Evolutionary conservation across 2,329 filamentous ascomycete species (phyloP).

Genomic region (Colletotrichum caudatum): DNA sequence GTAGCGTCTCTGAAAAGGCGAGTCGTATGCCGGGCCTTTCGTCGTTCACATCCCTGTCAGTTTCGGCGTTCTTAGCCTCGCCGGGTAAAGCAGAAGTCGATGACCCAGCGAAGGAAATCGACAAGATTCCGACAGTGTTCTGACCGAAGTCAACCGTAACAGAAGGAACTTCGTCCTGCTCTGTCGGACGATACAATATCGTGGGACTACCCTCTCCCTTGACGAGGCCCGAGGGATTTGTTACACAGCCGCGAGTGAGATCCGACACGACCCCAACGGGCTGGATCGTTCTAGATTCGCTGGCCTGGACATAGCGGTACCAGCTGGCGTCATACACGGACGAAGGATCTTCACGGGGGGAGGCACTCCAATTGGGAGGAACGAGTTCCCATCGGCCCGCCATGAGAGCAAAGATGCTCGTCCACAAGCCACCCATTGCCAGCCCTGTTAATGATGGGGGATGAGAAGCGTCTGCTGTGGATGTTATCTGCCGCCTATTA

Average conservation of each 20-base stretch:
- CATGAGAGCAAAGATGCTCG: constrained; percentile 17
- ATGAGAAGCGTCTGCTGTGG: not conserved
- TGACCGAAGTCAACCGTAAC: constrained; percentile 64
- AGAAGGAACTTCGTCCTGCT: constrained; percentile 47
- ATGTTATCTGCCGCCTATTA: not conserved
- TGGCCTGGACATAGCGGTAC: constrained; percentile 56
- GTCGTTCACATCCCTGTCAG: no score
- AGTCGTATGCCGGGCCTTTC: constrained; percentile 56
- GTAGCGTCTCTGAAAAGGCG: constrained; percentile 62
- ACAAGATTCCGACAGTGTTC: constrained; percentile 59
- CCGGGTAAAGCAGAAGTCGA: constrained; percentile 38
- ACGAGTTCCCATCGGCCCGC: constrained; percentile 23
- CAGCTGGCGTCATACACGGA: constrained; percentile 46
- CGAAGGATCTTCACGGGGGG: not conserved
- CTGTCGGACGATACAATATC: constrained; percentile 47
- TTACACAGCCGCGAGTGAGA: constrained; percentile 53
- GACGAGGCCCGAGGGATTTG: constrained; percentile 52
- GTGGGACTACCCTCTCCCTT: constrained; percentile 46
- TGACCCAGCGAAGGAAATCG: constrained; percentile 56
- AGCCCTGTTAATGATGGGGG: not conserved
- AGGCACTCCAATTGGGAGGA: not conserved
- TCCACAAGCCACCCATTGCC: constrained; percentile 16
- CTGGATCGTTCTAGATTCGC: constrained; percentile 48
- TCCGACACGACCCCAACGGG: constrained; percentile 50
- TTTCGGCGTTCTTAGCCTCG: not conserved